Base-by-base conservation (phyloP, 805 yeast genomes). In the Nakazawaea populi region DNA sequence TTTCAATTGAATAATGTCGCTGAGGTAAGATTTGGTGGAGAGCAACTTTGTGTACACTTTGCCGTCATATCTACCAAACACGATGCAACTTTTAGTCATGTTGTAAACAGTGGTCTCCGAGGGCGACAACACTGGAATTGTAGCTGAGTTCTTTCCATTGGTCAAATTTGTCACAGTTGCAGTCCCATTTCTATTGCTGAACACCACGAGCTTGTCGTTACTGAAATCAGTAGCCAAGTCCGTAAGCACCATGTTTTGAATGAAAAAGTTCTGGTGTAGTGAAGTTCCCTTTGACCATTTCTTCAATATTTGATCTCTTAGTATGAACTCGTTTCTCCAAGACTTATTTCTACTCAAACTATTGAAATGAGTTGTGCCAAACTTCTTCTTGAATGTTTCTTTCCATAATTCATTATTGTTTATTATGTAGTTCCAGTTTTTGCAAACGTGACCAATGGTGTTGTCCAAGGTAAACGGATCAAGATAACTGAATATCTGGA, bases 271-370 rank as follows among this genome's bases (percentile, higher is more conserved):
- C 31, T 53, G 53, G 38, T 60, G 57, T 11, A 48, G 41, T 4
- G 65, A 64, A 18, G 56, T 56, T 4, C 66, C 66, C 42, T 70
- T 72, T 44, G 64, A 61, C 80, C 82, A 72, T 47, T 60, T 69
- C 51, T 66, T 70, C 35, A 59, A 49, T 5, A 62, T 52, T 6
- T 65, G 56, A 42, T 70, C 63, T 29, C 84, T 60, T 8, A 63
- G 60, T 39, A 75, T 66, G 56, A 76, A 70, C 58, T 79, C 85
- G 46, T 61, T 58, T 49, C 73, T 63, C 80, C 82, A 79, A n/a
- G 55, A 54, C n/a, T 49, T 54, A 3, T 76, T 68, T n/a, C 74
- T 63, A 2, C 77, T 64, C 10, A 75, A 61, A 5, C 77, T 68
- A 4, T 82, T 72, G 54, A 79, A 79, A 6, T 58, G 35, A 58